Evolutionary conservation across 805 yeast species (phyloP), one percentile per base, ranked within the genome.

Genomic region (Wickerhamomyces pijperi): DNA sequence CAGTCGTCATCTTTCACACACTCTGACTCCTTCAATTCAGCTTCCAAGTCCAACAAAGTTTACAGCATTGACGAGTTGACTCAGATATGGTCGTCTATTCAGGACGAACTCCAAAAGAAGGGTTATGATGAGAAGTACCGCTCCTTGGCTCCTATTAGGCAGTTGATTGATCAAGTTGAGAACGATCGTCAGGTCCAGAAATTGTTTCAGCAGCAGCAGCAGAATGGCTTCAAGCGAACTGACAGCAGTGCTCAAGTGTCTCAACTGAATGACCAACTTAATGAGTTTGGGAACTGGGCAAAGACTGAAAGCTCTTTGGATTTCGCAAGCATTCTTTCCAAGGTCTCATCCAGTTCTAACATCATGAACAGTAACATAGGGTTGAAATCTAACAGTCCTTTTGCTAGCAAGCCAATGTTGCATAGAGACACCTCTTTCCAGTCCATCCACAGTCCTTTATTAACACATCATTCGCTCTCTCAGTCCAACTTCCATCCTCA

Each of bases 11-110:
- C 43, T 36, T 36, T 19, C 37, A 29, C 32, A 9, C 36, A 35
- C 6, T 33, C 6, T n/a, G 37, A 17, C n/a, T n/a, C n/a, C n/a
- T n/a, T n/a, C n/a, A n/a, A n/a, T n/a, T n/a, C n/a, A n/a, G n/a
- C n/a, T n/a, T 14, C 34, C 19, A 31, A 31, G 13, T 4, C 14
- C 19, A 13, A 32, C 23, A 16, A 16, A 41, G 57, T 58, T 20
- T 76, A 77, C 48, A 49, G 73, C 6, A 59, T 74, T 55, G 65
- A 67, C 21, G 76, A 77, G 46, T 66, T 78, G 46, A 64, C 77
- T 42, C 59, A 66, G 18, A 67, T 76, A 12, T 77, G 78, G 70
- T 54, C 63, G 17, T 58, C 65, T 56, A 52, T 61, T 28, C 49
- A 52, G 7, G 47, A 54, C 25, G 54, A 60, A 34, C 51, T 55